Evolutionary conservation across 495 filamentous ascomycete genomes (phyloP), one percentile per base, ranked within the genome.

Genomic region (Penicillium coprophilum): DNA sequence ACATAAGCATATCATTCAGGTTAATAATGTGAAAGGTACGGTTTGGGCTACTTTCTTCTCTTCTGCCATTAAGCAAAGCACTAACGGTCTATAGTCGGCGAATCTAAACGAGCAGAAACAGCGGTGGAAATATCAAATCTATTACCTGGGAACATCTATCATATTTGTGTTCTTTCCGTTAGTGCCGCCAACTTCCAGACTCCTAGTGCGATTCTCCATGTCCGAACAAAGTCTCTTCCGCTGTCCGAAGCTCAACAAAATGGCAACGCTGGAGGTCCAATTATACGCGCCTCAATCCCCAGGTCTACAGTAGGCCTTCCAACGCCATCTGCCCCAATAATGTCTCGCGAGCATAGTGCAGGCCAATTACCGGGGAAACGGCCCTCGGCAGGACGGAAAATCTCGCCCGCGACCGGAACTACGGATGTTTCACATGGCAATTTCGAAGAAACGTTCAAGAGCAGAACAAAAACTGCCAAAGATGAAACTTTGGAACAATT

Each of bases 141-240:
- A 15, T 85, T 89, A 56, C 91, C 94, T 0, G 83, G 89, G 46
- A 87, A 88, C 66, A 95, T 89, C 57, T 97, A 97, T 72, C 92
- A 92, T 56, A 85, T 97, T 12, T 86, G 95, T 50, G 90, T 97
- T 39, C 87, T 96, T 58, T 90, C 92, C 10, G 85, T 94, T 27
- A 95, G 91, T 47, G 82, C 87, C 7, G 87, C 91, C 53, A 93
- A 94, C 69, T 96, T 97, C 58, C 91, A 95, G 64, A 90, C 91
- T 1, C 87, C 89, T 7, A 96, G 94, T 67, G 82, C 83, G 15
- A 82, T 94, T 21, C 87, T 97, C 59, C 86, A 93, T 46, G 77
- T 97, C 48, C 80, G 87, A 59, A 96, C 89, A 23, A 74, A 83
- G 78, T 59, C 77, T 77, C 60, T 83, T 70, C 66, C 83, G 69